These are phyloP conservation scores for Aspergillus fijiensis DNA, from an alignment of 2,329 filamentous ascomycete genomes.

Conservation along the genomic window DNA sequence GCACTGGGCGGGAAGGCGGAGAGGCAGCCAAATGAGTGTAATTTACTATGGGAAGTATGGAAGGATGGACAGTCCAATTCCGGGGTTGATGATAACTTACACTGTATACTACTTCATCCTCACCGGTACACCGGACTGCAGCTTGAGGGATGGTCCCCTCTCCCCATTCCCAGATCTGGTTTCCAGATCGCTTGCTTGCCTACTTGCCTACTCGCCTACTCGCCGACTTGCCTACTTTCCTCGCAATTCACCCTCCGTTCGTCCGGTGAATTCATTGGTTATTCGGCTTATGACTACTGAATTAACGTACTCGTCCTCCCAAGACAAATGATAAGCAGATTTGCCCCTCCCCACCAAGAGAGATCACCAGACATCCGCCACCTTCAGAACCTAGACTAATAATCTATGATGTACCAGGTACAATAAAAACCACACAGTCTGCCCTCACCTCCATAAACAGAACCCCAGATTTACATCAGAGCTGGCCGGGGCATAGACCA, in stretches of 20 bases:
- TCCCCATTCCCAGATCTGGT: neutral
- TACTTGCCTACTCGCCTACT: neutral
- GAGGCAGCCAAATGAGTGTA: neutral
- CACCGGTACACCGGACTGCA: conserved; percentile 20
- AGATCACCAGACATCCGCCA: neutral
- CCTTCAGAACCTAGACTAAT: too few species aligned
- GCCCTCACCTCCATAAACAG: neutral
- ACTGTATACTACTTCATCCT: neutral
- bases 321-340: neutral
- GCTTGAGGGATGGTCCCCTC: conserved; percentile 8
- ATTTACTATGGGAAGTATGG: too few species aligned
- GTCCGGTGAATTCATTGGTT: conserved; percentile 1
- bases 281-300: neutral
- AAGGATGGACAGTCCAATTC: neutral
- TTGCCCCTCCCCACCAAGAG: neutral
- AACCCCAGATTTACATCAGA: neutral
- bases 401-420: too few species aligned
- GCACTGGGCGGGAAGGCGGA: neutral
- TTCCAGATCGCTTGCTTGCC: neutral
- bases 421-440: too few species aligned
- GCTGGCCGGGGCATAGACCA: neutral
- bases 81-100: neutral
- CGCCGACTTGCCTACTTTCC: too few species aligned
- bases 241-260: conserved; percentile 1
- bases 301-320: neutral